Evolutionary conservation across 352 stramenopile species (phyloP).

Genomic region (Phytophthora uliginosa): DNA sequence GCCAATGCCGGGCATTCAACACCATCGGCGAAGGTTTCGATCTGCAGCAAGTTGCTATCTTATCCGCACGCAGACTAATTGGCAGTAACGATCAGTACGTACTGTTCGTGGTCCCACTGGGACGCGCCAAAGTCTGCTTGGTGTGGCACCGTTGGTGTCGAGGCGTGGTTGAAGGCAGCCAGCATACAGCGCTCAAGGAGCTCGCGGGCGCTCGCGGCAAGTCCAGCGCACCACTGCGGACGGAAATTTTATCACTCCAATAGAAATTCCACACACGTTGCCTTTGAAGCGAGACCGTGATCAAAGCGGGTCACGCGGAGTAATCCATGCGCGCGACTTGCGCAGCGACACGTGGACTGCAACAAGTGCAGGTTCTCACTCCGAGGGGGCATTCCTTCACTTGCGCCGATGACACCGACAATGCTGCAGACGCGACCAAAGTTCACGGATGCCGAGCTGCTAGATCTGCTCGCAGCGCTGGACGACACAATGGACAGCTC

Average conservation of each 20-base stretch:
- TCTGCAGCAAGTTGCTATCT: too few relatives aligned
- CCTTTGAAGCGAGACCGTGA: background rate
- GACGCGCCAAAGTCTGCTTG: too few relatives aligned
- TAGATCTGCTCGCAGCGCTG: slow-evolving; percentile 48
- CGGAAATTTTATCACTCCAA: too few relatives aligned
- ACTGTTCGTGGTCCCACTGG: too few relatives aligned
- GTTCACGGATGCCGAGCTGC: slow-evolving; percentile 60
- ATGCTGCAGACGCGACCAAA: slow-evolving; percentile 13
- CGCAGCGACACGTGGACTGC: slow-evolving; percentile 4
- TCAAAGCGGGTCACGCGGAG: slow-evolving; percentile 11
- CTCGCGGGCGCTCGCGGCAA: background rate
- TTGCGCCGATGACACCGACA: slow-evolving; percentile 7
- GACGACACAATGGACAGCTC: slow-evolving; percentile 7
- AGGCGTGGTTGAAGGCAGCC: too few relatives aligned
- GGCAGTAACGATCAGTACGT: too few relatives aligned
- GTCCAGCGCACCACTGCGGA: background rate
- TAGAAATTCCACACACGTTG: background rate
- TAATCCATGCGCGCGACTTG: slow-evolving; percentile 21
- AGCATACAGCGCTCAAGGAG: too few relatives aligned
- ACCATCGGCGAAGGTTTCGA: too few relatives aligned
- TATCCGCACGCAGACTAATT: too few relatives aligned
- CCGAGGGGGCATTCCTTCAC: background rate
- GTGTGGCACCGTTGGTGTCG: too few relatives aligned
- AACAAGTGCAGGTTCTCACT: slow-evolving; percentile 4
- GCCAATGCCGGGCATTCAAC: too few relatives aligned